These are phyloP conservation scores for Spathaspora sp. DNA, from an alignment of 805 yeast genomes.

Conservation along the genomic window DNA sequence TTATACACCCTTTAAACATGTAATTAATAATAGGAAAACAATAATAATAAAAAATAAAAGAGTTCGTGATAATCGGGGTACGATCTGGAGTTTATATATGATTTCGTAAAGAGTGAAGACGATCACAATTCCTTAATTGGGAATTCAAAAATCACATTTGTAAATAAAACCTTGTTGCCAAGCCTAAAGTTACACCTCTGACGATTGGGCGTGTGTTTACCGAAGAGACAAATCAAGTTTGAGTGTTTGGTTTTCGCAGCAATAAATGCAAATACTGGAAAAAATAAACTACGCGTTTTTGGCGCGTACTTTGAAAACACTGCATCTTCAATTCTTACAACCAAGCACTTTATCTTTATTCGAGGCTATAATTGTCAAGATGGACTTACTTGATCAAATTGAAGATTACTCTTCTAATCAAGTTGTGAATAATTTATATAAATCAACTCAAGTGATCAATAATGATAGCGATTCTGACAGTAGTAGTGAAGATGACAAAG, in stretches of 20 bases:
- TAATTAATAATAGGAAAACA: too few species aligned
- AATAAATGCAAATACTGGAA: not conserved
- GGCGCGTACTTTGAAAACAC: not conserved
- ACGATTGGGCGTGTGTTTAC: too few species aligned
- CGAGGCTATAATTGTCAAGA: not conserved
- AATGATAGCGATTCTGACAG: conserved; percentile 19
- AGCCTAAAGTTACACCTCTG: too few species aligned
- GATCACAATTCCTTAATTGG: too few species aligned
- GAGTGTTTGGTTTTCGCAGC: not conserved
- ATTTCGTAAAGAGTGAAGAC: too few species aligned
- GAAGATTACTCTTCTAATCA: conserved; percentile 12
- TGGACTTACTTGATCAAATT: conserved; percentile 20
- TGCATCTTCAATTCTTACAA: not conserved
- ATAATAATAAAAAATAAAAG: too few species aligned
- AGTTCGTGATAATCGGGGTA: too few species aligned
- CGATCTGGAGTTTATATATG: too few species aligned
- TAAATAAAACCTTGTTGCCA: too few species aligned
- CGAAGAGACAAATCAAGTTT: too few species aligned
- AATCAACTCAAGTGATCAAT: conserved; percentile 1
- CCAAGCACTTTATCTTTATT: not conserved
- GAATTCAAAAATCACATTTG: too few species aligned
- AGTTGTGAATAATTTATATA: not conserved
- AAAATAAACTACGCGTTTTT: not conserved
- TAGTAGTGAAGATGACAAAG: conserved; percentile 14
- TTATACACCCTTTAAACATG: too few species aligned